Evolutionary conservation across 2,329 filamentous ascomycete genomes (phyloP), one percentile per base, ranked within the genome.

Genomic region (Colletotrichum liriopes): DNA sequence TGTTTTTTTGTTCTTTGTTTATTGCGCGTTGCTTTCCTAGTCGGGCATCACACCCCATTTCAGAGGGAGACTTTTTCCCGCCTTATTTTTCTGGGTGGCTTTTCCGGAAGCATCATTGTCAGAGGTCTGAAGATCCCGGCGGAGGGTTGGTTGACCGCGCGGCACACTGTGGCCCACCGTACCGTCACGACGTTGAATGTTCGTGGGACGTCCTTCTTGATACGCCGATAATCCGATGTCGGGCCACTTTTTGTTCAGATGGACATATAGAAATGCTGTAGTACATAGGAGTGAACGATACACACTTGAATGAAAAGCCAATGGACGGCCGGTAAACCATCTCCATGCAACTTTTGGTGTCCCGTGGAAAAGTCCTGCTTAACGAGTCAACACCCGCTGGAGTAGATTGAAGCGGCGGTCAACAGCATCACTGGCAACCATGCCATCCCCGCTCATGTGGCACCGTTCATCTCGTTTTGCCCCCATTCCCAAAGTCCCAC

Each of bases 251-350:
- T 59, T 52, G 58, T 68, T 68, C 58, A 47, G 20, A 72, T 72
- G 69, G 52, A 72, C 65, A 72, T 59, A 63, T 54, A 72, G 51
- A 69, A 39, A 72, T 35, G 58, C 66, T 70, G n/a, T 59, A 63
- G 65, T 54, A 72, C 43, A 63, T 41, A 64, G 60, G 35, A 58
- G 65, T 69, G 29, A 23, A 69, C 52, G 65, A 59, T 41, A 47
- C 55, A 61, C 43, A 62, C 16, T 26, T 67, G 45, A 32, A 67
- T 47, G 51, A 55, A 49, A 56, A 67, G 41, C 56, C 43, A 68
- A 68, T 72, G 58, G 68, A 63, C 16, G 20, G 20, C 63, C 39
- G 12, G 23, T 37, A 14, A 18, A 18, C 9, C 60, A 20, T 47
- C 18, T 4, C 47, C 11, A 29, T 45, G 26, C 26, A 18, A 51